Base-by-base conservation (phyloP, 2,329 filamentous ascomycete genomes). In the Cercospora berteroae region DNA sequence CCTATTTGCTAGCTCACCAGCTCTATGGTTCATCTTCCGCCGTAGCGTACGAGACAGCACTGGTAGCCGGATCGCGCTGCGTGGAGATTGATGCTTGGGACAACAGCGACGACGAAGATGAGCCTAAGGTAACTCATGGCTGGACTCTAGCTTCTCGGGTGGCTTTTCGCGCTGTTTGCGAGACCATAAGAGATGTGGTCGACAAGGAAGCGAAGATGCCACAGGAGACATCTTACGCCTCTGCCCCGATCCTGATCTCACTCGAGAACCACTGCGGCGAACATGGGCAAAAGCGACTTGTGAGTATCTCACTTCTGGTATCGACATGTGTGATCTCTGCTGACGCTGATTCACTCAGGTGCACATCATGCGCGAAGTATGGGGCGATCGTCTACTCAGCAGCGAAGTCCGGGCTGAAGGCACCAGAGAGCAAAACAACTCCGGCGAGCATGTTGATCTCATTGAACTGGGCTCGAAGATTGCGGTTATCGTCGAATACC, bases 81-180 rank as follows among this genome's bases (percentile, higher is more conserved):
- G 88, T 92, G 42, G 89, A 92, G 78, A 91, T 91, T 63, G 89
- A 91, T 74, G 89, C 87, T 1, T 92, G 89, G 89, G 88, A 91
- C 72, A 83, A 89, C 58, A 81, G 84, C 42, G 84, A 87, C 8
- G 77, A 89, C 72, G 79, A 79, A 44, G 83, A 87, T 9, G 89
- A 90, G 75, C 89, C 88, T 4, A 90, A 90, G 74, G 88, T 90
- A 62, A 91, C 89, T 0, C 89, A 91, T 74, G 89, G 89, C 7
- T 90, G 87, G 76, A 90, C 89, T 0, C 80, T 90, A 2, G 88
- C 90, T 4, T 90, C 88, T 8, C 80, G 90, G 72, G 87, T 90
- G 25, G 81, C 85, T 0, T 90, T 91, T 74, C 86, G 89, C 33
- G 70, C 81, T 3, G 88, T 90, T 0, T 90, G 89, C 76, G 86